A percentile compares a stretch with the other conserved stretches of the same genome.
These are phyloP conservation scores for Cercospora zeae-maydis DNA, from an alignment of 2,329 filamentous ascomycete genomes.

Conservation along the genomic window DNA sequence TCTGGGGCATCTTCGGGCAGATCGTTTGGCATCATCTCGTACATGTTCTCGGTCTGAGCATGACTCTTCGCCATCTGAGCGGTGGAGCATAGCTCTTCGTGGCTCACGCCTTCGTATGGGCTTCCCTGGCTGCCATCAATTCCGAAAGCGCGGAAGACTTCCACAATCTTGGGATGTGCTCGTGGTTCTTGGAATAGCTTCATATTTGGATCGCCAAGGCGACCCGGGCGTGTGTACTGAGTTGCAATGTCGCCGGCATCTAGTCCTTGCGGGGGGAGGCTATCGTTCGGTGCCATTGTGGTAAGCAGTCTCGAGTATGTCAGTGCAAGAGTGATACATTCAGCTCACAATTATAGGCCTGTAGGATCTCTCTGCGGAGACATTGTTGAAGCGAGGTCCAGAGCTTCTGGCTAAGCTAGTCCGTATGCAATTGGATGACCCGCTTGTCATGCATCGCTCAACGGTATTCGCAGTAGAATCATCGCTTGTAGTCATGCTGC, in stretches of 20 bases:
- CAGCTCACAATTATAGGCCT: neutral
- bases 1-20: conserved; percentile 23
- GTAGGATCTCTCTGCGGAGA: neutral
- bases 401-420: conserved; percentile 1
- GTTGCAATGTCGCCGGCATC: conserved; percentile 3
- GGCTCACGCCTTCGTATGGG: conserved; percentile 18
- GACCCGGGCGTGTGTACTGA: conserved; percentile 23
- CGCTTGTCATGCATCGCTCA: neutral
- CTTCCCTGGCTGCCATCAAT: conserved; percentile 22
- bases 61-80: conserved; percentile 22
- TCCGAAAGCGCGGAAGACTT: conserved; percentile 23
- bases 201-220: conserved; percentile 27
- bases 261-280: neutral
- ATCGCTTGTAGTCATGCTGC: neutral
- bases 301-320: neutral
- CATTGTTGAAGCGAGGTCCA: neutral
- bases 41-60: conserved; percentile 51
- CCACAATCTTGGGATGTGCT: conserved; percentile 27
- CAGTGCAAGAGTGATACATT: neutral
- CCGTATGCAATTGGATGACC: neutral
- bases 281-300: neutral
- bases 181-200: conserved; percentile 28
- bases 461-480: neutral
- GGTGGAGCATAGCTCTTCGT: conserved; percentile 19
- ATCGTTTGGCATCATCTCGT: conserved; percentile 73